Evolutionary conservation across 2,329 filamentous ascomycete genomes (phyloP).

Genomic region (Stemphylium beticola): DNA sequence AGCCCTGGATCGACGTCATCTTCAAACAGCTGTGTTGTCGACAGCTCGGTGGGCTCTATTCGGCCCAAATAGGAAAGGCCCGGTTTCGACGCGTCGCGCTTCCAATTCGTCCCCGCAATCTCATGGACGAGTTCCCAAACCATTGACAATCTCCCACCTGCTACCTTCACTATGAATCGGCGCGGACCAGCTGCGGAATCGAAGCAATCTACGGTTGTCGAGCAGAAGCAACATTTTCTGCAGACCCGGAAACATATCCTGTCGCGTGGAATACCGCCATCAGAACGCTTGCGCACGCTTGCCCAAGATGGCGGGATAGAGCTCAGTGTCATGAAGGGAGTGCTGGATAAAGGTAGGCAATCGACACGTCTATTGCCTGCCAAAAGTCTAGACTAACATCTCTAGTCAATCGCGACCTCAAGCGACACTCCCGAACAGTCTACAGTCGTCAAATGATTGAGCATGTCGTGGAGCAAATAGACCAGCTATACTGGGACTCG

Average conservation of each 20-base stretch:
- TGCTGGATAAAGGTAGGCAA: slow-evolving; percentile 56
- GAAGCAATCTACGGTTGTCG: slow-evolving; percentile 54
- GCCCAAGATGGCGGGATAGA: slow-evolving; percentile 53
- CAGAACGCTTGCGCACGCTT: slow-evolving; percentile 62
- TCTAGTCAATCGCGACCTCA: slow-evolving; percentile 67
- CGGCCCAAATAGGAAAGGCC: neutral
- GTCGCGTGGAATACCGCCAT: slow-evolving; percentile 64
- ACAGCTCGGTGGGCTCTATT: no score
- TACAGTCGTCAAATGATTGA: slow-evolving; percentile 73
- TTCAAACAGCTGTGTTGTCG: no score
- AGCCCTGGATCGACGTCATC: no score
- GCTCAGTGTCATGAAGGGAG: slow-evolving; percentile 58
- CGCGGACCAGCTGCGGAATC: slow-evolving; percentile 19
- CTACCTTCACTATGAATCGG: slow-evolving; percentile 8
- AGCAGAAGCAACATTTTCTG: slow-evolving; percentile 70
- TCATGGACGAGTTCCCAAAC: neutral
- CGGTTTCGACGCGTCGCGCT: slow-evolving; percentile 2
- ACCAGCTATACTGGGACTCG: slow-evolving; percentile 65
- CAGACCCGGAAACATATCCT: slow-evolving; percentile 67
- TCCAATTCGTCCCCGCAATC: slow-evolving; percentile 7
- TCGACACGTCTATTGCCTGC: neutral
- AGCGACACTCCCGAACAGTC: slow-evolving; percentile 69
- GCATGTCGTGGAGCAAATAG: slow-evolving; percentile 76
- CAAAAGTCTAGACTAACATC: neutral
- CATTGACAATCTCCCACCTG: neutral